Percentiles rank a stretch among this genome's conserved stretches.
Evolutionary conservation across 495 filamentous ascomycete species (phyloP).

Genomic region (Cryomyces antarcticus): DNA sequence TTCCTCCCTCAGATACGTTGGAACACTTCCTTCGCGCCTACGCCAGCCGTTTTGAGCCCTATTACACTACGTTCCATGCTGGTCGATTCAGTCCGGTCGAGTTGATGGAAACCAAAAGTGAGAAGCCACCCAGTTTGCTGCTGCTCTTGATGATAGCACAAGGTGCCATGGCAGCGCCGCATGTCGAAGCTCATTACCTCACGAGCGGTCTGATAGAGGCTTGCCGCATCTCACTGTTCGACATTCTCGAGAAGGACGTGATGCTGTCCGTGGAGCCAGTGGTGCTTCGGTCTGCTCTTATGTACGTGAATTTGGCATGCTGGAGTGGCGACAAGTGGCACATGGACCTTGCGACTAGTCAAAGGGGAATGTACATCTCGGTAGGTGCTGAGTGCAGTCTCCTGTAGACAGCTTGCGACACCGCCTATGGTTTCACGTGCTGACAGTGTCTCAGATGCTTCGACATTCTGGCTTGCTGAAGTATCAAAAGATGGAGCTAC

Average conservation of each 20-base stretch:
- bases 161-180: conserved; percentile 4
- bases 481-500: conserved; percentile 1
- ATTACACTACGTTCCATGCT: conserved; percentile 3
- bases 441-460: conserved; percentile 1
- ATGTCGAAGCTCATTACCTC: conserved; percentile 2
- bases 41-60: conserved; percentile 4
- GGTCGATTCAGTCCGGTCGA: neutral
- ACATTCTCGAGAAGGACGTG: conserved; percentile 4
- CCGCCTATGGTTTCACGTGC: neutral
- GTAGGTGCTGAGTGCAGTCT: neutral
- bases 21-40: conserved; percentile 4
- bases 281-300: conserved; percentile 3
- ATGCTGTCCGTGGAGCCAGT: conserved; percentile 1
- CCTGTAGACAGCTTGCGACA: neutral
- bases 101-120: conserved; percentile 3
- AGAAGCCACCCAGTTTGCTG: conserved; percentile 3
- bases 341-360: conserved; percentile 2
- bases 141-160: conserved; percentile 8
- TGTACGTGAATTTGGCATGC: conserved; percentile 3
- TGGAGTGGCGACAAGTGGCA: conserved; percentile 9
- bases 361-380: conserved; percentile 1
- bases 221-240: conserved; percentile 5
- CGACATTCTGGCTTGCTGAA: conserved; percentile 6
- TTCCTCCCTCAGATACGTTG: neutral
- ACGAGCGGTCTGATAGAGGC: conserved; percentile 7